Base-by-base conservation (phyloP, 225 moss, liverwort and hornwort species). In the Climacium dendroides region DNA sequence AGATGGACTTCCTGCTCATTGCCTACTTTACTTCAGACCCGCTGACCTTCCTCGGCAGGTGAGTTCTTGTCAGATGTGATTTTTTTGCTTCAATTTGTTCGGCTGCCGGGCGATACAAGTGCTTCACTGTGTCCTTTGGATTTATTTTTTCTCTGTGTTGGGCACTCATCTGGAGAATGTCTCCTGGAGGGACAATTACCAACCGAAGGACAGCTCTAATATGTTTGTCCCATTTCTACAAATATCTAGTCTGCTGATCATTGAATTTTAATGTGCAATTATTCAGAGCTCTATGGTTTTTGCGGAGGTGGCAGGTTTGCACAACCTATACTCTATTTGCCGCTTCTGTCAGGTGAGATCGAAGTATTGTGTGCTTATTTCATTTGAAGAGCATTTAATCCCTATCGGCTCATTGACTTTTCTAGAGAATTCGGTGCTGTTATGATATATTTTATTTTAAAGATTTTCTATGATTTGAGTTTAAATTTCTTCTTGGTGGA, bases 241-340 rank as follows among this genome's bases (percentile, higher is more conserved):
- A 72, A 37, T 64, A 55, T 83, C 41, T 22, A 88, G 55, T 83
- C 45, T 65, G 61, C 80, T 45, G 53, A 84, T 86, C 64, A 76
- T 70, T 67, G 55, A 63, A 23, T 69, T 69, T 63, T 86, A 89
- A 85, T 90, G 63, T 95, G 87, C 74, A 82, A 85, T 92, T 88
- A 78, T 91, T 77, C 92, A 98, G 98, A 98, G 98, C 88, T 97
- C 96, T 80, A 98, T 98, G 97, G 98, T 98, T 61, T 98, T 97
- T 90, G 94, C 94, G 87, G 98, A 98, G 87, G 88, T 95, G 89
- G 95, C 97, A 76, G 97, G 97, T 70, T 93, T 97, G 54, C 92
- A 91, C 89, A 98, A 98, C 80, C 87, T 98, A 6, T 98, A 98
- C 84, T 84, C 95, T 48, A 95, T 98, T 74, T 95, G 95, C 87